Conservation (phyloP, 495 filamentous ascomycete genomes). For the Trypethelium eluteriae region DNA sequence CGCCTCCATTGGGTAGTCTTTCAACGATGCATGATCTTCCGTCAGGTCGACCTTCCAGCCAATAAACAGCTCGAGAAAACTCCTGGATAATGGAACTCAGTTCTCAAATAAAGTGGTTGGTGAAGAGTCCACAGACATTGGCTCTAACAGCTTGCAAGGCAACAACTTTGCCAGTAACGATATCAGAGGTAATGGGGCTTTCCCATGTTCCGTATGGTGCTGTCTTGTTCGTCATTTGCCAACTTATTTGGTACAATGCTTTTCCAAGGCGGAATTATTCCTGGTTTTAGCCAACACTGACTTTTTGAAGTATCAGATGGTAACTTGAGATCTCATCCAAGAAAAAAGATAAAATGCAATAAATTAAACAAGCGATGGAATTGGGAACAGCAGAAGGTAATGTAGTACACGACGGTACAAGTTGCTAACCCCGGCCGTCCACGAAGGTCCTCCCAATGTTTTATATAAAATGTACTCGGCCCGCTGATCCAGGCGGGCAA, state of each 20-base stretch:
- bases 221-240: neutral
- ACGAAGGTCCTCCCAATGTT: neutral
- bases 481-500: neutral
- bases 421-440: too few relatives aligned
- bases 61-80: neutral
- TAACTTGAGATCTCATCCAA: too few relatives aligned
- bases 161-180: neutral
- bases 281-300: too few relatives aligned
- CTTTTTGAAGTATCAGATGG: too few relatives aligned
- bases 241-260: neutral
- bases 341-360: neutral
- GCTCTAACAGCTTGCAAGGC: neutral
- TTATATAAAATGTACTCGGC: slow-evolving; percentile 1
- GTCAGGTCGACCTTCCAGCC: slow-evolving; percentile 6
- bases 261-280: neutral
- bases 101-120: neutral
- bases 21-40: slow-evolving; percentile 10
- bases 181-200: slow-evolving; percentile 2
- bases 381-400: neutral
- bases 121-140: neutral
- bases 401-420: neutral
- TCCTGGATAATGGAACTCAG: neutral
- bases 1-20: neutral
- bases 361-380: neutral
- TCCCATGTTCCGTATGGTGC: slow-evolving; percentile 9